A percentile compares a stretch with the other conserved stretches of the same genome.
Evolutionary conservation across 139 green algal species (phyloP).

Genomic region (Chlamydomonas sp.): DNA sequence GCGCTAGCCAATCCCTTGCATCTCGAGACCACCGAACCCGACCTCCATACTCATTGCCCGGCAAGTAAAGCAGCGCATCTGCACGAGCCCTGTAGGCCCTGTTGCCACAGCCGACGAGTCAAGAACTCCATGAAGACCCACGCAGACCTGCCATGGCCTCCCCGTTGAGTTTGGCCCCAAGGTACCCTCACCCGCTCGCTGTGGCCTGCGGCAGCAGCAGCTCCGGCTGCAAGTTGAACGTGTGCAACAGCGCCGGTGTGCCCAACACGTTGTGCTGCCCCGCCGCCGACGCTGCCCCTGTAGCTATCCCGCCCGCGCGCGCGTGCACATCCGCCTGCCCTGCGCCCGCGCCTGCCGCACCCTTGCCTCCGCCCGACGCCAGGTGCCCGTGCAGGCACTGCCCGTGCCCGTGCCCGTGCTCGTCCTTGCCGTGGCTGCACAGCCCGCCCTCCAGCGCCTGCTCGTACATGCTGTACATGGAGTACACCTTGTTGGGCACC

Average conservation of each 20-base stretch:
- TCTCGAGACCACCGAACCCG: too few relatives aligned
- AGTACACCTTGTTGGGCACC: conserved; percentile 34
- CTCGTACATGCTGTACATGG: conserved; percentile 49
- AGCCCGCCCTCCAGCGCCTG: conserved; percentile 17
- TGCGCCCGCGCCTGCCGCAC: too few relatives aligned
- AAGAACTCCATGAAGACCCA: too few relatives aligned
- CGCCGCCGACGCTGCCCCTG: too few relatives aligned
- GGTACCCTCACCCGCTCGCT: neutral
- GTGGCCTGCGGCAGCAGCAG: conserved; percentile 47
- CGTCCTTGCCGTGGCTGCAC: conserved; percentile 1
- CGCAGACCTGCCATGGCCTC: too few relatives aligned
- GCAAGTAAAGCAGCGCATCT: too few relatives aligned
- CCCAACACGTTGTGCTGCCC: conserved; percentile 40
- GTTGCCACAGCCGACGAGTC: too few relatives aligned
- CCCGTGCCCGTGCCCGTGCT: neutral
- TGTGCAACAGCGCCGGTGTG: conserved; percentile 32
- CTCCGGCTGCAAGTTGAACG: conserved; percentile 10
- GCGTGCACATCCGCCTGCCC: neutral
- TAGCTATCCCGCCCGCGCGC: neutral
- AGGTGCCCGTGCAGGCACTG: conserved; percentile 25
- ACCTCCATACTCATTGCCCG: too few relatives aligned
- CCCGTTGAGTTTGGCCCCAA: too few relatives aligned
- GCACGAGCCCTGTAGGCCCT: too few relatives aligned
- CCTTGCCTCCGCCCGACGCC: neutral
- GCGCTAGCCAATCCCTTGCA: too few relatives aligned